Evolutionary conservation across 2,329 filamentous ascomycete species (phyloP).

Genomic region (Fusarium virguliforme): DNA sequence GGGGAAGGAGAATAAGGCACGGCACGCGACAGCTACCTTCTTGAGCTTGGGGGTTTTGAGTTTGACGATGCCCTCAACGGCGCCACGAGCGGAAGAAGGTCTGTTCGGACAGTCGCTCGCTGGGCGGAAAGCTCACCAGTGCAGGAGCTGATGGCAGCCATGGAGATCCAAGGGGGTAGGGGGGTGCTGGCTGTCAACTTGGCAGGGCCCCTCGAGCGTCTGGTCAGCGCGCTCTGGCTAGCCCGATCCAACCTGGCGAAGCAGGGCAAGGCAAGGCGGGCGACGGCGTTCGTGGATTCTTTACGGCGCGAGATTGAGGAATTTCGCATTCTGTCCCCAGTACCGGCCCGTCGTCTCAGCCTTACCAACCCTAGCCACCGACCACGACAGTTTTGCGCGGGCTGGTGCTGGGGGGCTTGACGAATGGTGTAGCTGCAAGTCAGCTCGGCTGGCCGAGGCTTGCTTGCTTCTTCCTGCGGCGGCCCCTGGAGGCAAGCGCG

Average conservation of each 20-base stretch:
- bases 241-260: conserved; percentile 10
- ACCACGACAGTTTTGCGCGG: conserved; percentile 12
- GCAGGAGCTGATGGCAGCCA: conserved; percentile 3
- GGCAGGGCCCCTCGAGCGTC: conserved; percentile 10
- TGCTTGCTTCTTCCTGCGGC: conserved; percentile 40
- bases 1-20: conserved; percentile 14
- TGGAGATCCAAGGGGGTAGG: conserved; percentile 2
- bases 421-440: conserved; percentile 18
- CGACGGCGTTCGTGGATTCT: conserved; percentile 25
- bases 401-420: conserved; percentile 1
- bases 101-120: conserved; percentile 18
- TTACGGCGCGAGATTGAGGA: conserved; percentile 28
- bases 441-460: conserved; percentile 20
- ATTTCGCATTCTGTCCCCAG: conserved; percentile 35
- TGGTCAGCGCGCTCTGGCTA: conserved; percentile 16
- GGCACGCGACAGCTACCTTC: conserved; percentile 24
- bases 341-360: conserved; percentile 48
- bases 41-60: not conserved
- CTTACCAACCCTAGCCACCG: conserved; percentile 45
- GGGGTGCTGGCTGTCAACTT: conserved; percentile 6
- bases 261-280: not conserved
- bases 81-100: conserved; percentile 33
- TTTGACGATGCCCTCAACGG: conserved; percentile 29
- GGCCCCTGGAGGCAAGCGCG: conserved; percentile 18
- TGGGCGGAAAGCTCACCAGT: not conserved